Evolutionary conservation across 495 filamentous ascomycete species (phyloP), one percentile per base, ranked within the genome.

Genomic region (Daldinia grandis): DNA sequence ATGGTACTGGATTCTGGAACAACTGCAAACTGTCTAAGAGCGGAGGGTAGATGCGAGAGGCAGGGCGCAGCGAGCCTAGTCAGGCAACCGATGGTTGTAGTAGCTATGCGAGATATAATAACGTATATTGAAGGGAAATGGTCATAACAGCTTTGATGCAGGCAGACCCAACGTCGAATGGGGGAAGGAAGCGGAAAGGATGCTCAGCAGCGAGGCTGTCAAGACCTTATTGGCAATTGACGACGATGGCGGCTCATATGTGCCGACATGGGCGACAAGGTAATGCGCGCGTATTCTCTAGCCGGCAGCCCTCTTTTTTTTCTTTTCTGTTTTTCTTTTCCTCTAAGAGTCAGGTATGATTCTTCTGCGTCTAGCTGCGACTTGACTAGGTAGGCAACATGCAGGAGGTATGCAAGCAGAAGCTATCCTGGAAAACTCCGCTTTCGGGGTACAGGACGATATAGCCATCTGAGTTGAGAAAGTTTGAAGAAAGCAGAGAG

Each of bases 401-500:
- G 70, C 62, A 73, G 62, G 70, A 68, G 64, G 69, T 69, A 66
- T 73, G 70, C 70, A 73, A 58, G 70, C 57, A 58, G 65, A 69
- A 54, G 70, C 42, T 73, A 69, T 69, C 57, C 61, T 68, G 40
- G 58, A 63, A 51, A 73, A 64, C 70, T 73, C 70, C 69, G 70
- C 62, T 72, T 68, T 72, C 72, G 71, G 72, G 56, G 55, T 54
- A 40, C 30, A 62, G 58, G 33, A 69, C 69, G 62, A 59, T 68
- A 69, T 65, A 68, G 69, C 65, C 72, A 75, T 68, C 58, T 68
- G 64, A 44, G 51, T 44, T 54, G 50, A 28, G 24, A 56, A 35
- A 30, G 30, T 33, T 33, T 56, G 17, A 35, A 56, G 17, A 37
- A 15, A 42, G 44, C 31, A 44, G 64, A 61, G 44, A 44, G 64